Evolutionary conservation across 129 eudicot species (phyloP), one percentile per base, ranked within the genome.

Genomic region (Rutidosis leptorrhynchoides): DNA sequence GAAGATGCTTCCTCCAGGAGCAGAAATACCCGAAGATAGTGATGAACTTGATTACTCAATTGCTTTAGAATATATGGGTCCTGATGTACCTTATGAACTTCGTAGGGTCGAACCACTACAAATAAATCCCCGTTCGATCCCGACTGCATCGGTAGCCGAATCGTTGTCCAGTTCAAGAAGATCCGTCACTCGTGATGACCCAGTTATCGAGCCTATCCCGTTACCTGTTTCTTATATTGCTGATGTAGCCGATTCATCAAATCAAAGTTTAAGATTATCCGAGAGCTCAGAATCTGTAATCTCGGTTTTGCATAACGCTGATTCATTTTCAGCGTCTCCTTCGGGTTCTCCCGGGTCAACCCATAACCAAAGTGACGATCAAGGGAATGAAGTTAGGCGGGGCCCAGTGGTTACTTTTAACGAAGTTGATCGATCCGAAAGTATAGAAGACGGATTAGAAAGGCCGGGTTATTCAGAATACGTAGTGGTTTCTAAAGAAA

Each of bases 1-100:
- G 65, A 94, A 86, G 84, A 94, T 89, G 99, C 90, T 94, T 11
- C 99, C 99, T 49, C 95, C 97, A 3, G 99, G 99, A 22, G 78
- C 84, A 52, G 73, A 80, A 16, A 56, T 94, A 6, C 97, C 99
- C 9, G 90, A 86, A 29, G 90, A 87, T 7, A 90, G 78, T 68
- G 84, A 83, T 35, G 84, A 80, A 46, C 88, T 85, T 78, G 97
- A 94, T 71, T 89, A 84, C 73, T 94, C 99, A 3, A 94, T 94
- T 62, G 99, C 97, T 1, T 30, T 83, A 43, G 97, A 89, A 76
- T 94, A 94, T 42, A 73, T 70, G 70, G 99, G 99, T 21, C 97
- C 99, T 37, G 83, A 90, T 20, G 85, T 86, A 23, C 45, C 81
- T 45, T 87, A 86, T 68, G 90, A 86, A 55, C 86, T 86, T 62